These are phyloP conservation scores for Sistotremastrum niveocremeum DNA, from an alignment of 768 basidiomycete species.

Conservation along the genomic window DNA sequence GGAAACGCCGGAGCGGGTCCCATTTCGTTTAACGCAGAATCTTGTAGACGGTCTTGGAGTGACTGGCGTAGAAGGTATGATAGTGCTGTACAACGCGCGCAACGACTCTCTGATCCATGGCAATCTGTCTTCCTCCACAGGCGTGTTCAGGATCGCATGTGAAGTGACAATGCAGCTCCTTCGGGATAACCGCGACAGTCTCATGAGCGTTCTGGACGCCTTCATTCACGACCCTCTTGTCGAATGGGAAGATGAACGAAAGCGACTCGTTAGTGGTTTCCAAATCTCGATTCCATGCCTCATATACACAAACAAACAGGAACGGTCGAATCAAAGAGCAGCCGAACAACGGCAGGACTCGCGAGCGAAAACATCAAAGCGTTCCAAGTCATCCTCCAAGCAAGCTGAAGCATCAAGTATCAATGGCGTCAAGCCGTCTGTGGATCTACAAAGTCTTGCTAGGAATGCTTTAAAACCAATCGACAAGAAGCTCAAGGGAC, in stretches of 20 bases:
- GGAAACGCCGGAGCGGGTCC: conserved; percentile 82
- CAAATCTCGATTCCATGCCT: not conserved
- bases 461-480: conserved; percentile 70
- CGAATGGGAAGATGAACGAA: conserved; percentile 84
- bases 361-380: not conserved
- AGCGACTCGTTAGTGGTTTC: conserved; percentile 26
- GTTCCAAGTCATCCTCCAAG: conserved; percentile 14
- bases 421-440: conserved; percentile 33
- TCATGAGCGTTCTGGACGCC: conserved; percentile 93
- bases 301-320: not conserved
- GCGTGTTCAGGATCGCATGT: conserved; percentile 81
- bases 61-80: conserved; percentile 75
- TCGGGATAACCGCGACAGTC: conserved; percentile 78
- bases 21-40: conserved; percentile 91
- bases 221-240: conserved; percentile 95
- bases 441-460: conserved; percentile 54
- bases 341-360: conserved; percentile 1
- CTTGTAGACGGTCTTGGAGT: conserved; percentile 86
- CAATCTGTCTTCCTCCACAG: conserved; percentile 20
- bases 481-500: conserved; percentile 67
- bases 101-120: not conserved
- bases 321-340: not conserved
- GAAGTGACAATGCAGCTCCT: conserved; percentile 83
- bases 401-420: conserved; percentile 29
- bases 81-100: not conserved